Evolutionary conservation across 2,329 filamentous ascomycete genomes (phyloP), one percentile per base, ranked within the genome.

Genomic region (Aspergillus phoenicis): DNA sequence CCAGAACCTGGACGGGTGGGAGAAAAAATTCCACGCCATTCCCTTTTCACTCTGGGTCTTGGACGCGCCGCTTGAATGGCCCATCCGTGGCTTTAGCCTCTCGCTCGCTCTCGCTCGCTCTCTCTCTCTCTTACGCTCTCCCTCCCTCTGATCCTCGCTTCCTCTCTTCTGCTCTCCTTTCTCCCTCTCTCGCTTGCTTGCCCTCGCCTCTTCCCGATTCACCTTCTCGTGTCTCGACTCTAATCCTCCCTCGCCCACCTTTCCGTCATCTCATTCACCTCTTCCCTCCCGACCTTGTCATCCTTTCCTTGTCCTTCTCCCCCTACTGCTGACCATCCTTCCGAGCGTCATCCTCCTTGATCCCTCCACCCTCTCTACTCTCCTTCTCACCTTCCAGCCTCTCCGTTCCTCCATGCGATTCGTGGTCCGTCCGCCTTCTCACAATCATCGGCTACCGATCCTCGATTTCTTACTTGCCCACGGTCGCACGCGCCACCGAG

Each of bases 11-110:
- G 60, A 62, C 57, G 60, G 62, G 62, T 58, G 62, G 62, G 58
- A 64, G 62, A 63, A 64, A 64, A 54, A 56, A 65, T 61, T 63
- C 58, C 64, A 65, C 68, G 65, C 68, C 61, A 69, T 70, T 67
- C 68, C 68, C 64, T 55, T 71, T 70, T 69, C 63, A 64, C 57
- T 61, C 60, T 64, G 67, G 64, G 60, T 66, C 61, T 67, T 59
- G 53, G 58, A 61, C 65, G 67, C 67, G 63, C 67, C 66, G 59
- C 68, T 65, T 69, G 66, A 64, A 67, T 70, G 67, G 68, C 62
- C 66, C 68, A 67, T 63, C 62, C 65, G 62, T 68, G 60, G 53
- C 65, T 67, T 68, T 67, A 66, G 66, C 59, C 59, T 66, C 59
- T 64, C 55, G 53, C 62, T 60, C 57, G 26, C 48, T 52, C 28